These are phyloP conservation scores for Suillus variegatus DNA, from an alignment of 768 basidiomycete genomes.

Conservation along the genomic window DNA sequence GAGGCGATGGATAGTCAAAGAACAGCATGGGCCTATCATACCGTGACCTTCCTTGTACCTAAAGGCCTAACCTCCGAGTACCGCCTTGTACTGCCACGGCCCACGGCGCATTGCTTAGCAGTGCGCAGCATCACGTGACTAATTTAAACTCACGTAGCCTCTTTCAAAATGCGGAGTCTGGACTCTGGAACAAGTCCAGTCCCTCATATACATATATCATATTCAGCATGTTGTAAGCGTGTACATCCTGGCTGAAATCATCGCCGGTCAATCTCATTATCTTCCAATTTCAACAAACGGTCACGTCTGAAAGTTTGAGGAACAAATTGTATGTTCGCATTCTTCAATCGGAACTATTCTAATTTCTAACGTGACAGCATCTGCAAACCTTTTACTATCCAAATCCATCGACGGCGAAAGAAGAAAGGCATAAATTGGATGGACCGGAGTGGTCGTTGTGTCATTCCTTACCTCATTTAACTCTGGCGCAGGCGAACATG, in stretches of 20 bases:
- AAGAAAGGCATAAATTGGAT: conserved; percentile 65
- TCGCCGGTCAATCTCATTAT: too few relatives aligned
- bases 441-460: background rate
- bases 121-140: background rate
- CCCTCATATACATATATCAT: too few relatives aligned
- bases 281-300: conserved; percentile 71
- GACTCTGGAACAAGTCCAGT: too few relatives aligned
- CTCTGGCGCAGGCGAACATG: background rate
- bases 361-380: conserved; percentile 45
- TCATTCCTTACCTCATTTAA: background rate
- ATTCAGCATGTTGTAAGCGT: too few relatives aligned
- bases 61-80: background rate
- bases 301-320: too few relatives aligned
- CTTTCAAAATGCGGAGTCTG: too few relatives aligned
- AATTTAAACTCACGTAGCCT: too few relatives aligned
- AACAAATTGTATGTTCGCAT: conserved; percentile 74
- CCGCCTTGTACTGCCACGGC: background rate
- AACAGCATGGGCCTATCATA: background rate
- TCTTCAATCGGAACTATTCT: conserved; percentile 31
- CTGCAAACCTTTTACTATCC: conserved; percentile 78
- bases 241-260: too few relatives aligned
- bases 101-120: background rate
- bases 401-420: conserved; percentile 42
- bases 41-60: background rate
- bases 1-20: background rate